phyloP scores from a whole-genome alignment of 495 filamentous ascomycete genomes.

The Opeltia flavorubescens region DNA sequence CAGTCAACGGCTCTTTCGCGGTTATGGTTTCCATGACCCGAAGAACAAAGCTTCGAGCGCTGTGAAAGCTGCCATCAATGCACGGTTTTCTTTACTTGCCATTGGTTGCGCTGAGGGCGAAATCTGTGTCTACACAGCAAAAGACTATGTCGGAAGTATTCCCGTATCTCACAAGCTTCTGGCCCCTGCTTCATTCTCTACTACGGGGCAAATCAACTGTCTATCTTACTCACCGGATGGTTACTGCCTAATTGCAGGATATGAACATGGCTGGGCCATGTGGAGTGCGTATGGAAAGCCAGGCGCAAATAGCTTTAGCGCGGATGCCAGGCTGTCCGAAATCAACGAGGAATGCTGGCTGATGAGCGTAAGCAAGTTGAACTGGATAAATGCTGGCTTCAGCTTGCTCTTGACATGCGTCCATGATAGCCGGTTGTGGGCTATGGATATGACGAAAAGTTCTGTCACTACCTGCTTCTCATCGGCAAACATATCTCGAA shows the following conservation, averaged over 20 bases:
- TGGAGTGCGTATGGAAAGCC: conserved; percentile 97
- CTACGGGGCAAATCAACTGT: conserved; percentile 56
- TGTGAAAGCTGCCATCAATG: conserved; percentile 70
- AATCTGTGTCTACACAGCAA: conserved; percentile 74
- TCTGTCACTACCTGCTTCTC: conserved; percentile 82
- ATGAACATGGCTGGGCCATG: conserved; percentile 81
- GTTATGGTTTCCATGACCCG: conserved; percentile 79
- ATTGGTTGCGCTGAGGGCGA: conserved; percentile 70
- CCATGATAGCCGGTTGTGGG: conserved; percentile 66
- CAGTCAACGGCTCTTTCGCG: conserved; percentile 57
- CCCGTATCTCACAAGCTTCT: conserved; percentile 71
- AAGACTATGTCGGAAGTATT: conserved; percentile 88
- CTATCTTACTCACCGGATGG: conserved; percentile 89
- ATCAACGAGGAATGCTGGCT: conserved; percentile 69
- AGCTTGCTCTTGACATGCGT: conserved; percentile 62
- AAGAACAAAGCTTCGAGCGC: conserved; percentile 43
- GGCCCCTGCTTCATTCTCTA: conserved; percentile 44
- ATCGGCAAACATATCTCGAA: conserved; percentile 74
- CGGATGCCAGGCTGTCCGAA: conserved; percentile 47
- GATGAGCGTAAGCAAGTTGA: conserved; percentile 54
- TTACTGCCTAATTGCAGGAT: conserved; percentile 90
- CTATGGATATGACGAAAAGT: conserved; percentile 82
- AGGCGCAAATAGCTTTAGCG: conserved; percentile 63
- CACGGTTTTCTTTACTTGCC: conserved; percentile 83
- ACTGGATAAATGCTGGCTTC: conserved; percentile 78